Evolutionary conservation across 306 rosid genomes (phyloP).

Genomic region (Delonix regia): DNA sequence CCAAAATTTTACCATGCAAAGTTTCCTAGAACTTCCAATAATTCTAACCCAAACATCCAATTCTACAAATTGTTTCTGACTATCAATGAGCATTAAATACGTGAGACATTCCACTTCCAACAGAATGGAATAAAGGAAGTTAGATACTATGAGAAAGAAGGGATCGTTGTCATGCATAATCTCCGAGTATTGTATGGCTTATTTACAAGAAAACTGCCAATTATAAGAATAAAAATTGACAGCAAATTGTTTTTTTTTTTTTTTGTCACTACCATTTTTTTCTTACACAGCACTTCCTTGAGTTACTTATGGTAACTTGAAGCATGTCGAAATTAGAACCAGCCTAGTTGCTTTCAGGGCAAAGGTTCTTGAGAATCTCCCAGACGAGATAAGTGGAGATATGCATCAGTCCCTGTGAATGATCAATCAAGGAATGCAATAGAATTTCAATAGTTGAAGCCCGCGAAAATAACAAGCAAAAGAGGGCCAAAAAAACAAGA

Average conservation of each 20-base stretch:
- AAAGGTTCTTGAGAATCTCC: constrained; percentile 83
- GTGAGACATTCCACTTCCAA: too few relatives aligned
- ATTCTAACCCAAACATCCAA: background rate
- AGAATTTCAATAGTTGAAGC: background rate
- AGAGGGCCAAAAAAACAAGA: background rate
- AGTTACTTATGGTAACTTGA: background rate
- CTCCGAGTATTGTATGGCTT: background rate
- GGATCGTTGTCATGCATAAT: background rate
- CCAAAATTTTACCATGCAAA: background rate
- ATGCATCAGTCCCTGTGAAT: constrained; percentile 76
- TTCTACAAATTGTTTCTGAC: too few relatives aligned
- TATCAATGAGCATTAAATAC: background rate
- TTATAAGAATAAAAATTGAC: background rate
- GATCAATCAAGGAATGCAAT: background rate
- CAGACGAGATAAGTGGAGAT: constrained; percentile 73
- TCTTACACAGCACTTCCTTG: background rate
- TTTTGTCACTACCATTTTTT: background rate
- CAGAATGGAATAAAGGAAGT: background rate
- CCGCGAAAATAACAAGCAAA: too few relatives aligned
- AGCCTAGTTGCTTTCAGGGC: constrained; percentile 42
- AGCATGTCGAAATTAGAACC: background rate
- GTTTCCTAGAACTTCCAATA: background rate
- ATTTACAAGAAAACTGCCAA: constrained; percentile 5
- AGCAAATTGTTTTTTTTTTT: background rate
- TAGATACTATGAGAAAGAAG: background rate